Percentiles rank a stretch among this genome's conserved stretches.
Conservation (phyloP, 2,329 filamentous ascomycete genomes). For the Annulohypoxylon truncatum region DNA sequence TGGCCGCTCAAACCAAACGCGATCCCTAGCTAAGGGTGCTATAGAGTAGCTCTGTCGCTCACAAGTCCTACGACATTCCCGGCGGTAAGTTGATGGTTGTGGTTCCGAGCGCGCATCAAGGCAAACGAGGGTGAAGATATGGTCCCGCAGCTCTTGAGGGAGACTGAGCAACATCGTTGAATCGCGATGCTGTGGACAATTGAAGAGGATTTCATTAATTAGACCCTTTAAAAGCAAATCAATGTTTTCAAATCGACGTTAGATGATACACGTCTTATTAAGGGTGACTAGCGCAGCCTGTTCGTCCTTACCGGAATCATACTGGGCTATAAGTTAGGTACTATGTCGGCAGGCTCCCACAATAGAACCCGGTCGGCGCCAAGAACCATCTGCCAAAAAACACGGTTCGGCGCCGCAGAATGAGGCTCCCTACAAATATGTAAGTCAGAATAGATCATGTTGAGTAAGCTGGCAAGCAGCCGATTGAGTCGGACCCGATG, state of each 20-base stretch:
- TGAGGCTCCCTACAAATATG: slow-evolving; percentile 73
- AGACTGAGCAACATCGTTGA: slow-evolving; percentile 3
- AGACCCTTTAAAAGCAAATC: background rate
- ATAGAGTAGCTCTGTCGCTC: background rate
- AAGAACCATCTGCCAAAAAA: slow-evolving; percentile 63
- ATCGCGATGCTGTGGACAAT: background rate
- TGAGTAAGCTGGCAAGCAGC: slow-evolving; percentile 69
- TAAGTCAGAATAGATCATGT: slow-evolving; percentile 74
- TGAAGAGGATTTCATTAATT: background rate
- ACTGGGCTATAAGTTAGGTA: slow-evolving; percentile 71
- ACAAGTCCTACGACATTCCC: background rate
- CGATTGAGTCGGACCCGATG: slow-evolving; percentile 61
- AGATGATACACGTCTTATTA: background rate
- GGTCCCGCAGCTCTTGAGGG: slow-evolving; percentile 1
- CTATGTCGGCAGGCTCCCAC: too few species aligned
- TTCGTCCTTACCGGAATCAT: slow-evolving; percentile 66
- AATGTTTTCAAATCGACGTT: background rate
- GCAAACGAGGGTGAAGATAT: slow-evolving; percentile 6
- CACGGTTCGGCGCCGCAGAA: slow-evolving; percentile 64
- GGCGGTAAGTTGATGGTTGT: background rate
- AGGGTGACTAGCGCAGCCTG: background rate
- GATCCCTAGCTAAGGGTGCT: background rate
- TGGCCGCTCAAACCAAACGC: slow-evolving; percentile 8
- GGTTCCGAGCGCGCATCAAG: background rate
- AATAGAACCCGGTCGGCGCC: slow-evolving; percentile 66